These are phyloP conservation scores for Trypanosoma lewisi DNA, from an alignment of 208 protist species.

Conservation along the genomic window DNA sequence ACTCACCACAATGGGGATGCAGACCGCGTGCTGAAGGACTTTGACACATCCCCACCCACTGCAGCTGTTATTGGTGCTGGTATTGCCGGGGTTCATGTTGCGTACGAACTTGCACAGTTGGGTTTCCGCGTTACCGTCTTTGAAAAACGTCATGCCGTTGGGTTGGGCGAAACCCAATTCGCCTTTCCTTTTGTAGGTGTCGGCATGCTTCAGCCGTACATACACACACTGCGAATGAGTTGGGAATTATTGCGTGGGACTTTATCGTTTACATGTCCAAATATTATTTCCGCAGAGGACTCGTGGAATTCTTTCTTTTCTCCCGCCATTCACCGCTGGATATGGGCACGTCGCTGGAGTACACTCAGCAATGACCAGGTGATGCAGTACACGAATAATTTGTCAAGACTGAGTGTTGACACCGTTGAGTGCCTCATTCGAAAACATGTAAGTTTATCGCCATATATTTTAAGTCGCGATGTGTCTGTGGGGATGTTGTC, in stretches of 20 bases:
- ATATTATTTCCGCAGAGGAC: slow-evolving; percentile 56
- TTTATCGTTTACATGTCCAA: slow-evolving; percentile 40
- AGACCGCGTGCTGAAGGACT: slow-evolving; percentile 28
- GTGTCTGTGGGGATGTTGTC: slow-evolving; percentile 22
- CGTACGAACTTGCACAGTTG: slow-evolving; percentile 78
- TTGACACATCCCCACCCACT: slow-evolving; percentile 45
- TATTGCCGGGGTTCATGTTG: slow-evolving; percentile 80
- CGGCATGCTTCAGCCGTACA: slow-evolving; percentile 60
- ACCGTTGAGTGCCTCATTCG: slow-evolving; percentile 52
- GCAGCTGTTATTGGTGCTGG: slow-evolving; percentile 83
- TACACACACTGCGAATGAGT: slow-evolving; percentile 34
- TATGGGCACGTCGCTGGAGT: slow-evolving; percentile 48
- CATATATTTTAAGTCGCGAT: slow-evolving; percentile 39
- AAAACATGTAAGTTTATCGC: slow-evolving; percentile 48
- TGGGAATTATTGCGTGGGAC: slow-evolving; percentile 45
- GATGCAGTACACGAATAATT: slow-evolving; percentile 71
- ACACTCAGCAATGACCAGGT: slow-evolving; percentile 47
- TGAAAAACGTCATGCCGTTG: slow-evolving; percentile 51
- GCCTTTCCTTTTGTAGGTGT: slow-evolving; percentile 74
- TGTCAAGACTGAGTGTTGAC: slow-evolving; percentile 58
- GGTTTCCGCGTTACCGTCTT: slow-evolving; percentile 86
- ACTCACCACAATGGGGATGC: neutral
- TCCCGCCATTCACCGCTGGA: slow-evolving; percentile 59
- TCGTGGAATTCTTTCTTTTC: slow-evolving; percentile 62
- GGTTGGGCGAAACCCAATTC: slow-evolving; percentile 52